phyloP scores from a whole-genome alignment of 345 rosid genomes.

The Eucalyptus coolabah region DNA sequence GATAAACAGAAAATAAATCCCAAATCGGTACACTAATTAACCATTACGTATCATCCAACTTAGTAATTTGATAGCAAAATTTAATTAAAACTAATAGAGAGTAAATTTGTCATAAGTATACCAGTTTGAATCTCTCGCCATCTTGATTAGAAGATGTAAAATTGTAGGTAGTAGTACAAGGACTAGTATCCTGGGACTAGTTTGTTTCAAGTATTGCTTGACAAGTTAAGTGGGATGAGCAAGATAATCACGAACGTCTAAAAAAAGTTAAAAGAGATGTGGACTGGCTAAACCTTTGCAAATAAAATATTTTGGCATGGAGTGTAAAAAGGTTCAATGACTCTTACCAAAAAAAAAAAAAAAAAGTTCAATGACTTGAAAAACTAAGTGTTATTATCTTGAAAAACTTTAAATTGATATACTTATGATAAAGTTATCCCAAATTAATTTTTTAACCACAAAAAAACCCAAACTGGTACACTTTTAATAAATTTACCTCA shows the following conservation, averaged over 20 bases:
- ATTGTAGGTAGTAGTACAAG: background rate
- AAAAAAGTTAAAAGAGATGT: background rate
- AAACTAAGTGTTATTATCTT: background rate
- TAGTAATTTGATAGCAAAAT: background rate
- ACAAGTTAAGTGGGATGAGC: background rate
- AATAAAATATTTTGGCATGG: background rate
- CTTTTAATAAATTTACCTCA: no score
- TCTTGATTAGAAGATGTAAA: background rate
- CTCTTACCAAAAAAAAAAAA: no score
- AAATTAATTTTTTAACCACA: no score
- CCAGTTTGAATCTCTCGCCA: background rate
- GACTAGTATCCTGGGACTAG: background rate
- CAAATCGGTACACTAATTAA: fast-evolving
- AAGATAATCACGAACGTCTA: background rate
- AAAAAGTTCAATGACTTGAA: background rate
- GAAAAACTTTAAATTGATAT: no score
- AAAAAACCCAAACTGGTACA: no score
- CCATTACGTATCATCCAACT: background rate
- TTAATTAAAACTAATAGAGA: background rate
- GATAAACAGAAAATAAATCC: no score
- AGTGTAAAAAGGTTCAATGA: background rate
- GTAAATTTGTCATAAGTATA: no score
- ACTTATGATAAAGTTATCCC: no score
- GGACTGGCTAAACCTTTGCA: fast-evolving
- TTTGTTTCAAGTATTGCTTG: background rate